Base-by-base conservation (phyloP, 2,329 filamentous ascomycete genomes). In the Neoascochyta sp. region DNA sequence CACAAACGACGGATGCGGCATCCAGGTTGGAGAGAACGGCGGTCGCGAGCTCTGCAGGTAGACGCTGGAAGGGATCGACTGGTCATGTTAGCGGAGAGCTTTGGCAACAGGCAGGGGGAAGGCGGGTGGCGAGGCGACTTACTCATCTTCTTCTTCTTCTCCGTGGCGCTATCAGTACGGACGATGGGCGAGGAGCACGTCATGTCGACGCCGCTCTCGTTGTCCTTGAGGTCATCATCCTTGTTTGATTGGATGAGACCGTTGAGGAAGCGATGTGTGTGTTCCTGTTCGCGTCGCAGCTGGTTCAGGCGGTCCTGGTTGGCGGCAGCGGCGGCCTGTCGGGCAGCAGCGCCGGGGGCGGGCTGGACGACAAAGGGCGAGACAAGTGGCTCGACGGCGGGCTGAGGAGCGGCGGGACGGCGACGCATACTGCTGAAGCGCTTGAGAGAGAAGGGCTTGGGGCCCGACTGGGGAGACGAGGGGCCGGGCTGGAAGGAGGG, bases 11-110 rank as follows among this genome's bases (percentile, higher is more conserved):
- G 5, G 76, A 75, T 21, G 63, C 56, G 5, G 73, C 71, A 40
- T 81, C 78, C 22, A 83, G 68, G 47, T 74, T 74, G 1, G 74
- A 72, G 32, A 83, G 67, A 28, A 82, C 69, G 22, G 75, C 67
- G 15, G 75, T 70, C 37, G 73, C 66, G 22, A 83, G 65, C 56
- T 83, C 80, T 8, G 70, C 61, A 2, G 79, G 79, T 4, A 83
- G 64, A 7, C 65, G 59, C 21, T 63, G 59, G 18, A 75, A 66
- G 12, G 76, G 75, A 50, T 81, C 76, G 66, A 52, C 43, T 54
- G 18, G 19, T n/a, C n/a, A n/a, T n/a, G n/a, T n/a, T n/a, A n/a
- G n/a, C n/a, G n/a, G n/a, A n/a, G n/a, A n/a, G n/a, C n/a, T n/a
- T n/a, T n/a, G n/a, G n/a, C n/a, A n/a, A n/a, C n/a, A n/a, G n/a